phyloP scores from a whole-genome alignment of 2,329 filamentous ascomycete species.

The Aspergillus pseudoterreus region DNA sequence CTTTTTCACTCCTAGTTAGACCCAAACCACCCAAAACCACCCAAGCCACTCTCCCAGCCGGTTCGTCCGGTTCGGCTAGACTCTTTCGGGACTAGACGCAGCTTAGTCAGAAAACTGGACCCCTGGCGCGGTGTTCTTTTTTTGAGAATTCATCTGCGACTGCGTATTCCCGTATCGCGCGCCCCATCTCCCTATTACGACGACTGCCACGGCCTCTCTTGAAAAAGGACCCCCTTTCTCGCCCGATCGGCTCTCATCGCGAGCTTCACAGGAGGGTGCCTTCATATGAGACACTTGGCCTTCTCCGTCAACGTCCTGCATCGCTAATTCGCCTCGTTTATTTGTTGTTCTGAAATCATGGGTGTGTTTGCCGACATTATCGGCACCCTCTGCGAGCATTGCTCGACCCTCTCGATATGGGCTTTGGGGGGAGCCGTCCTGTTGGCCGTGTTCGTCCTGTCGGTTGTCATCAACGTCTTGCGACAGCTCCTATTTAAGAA shows the following conservation, averaged over 20 bases:
- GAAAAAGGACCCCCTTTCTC: not conserved
- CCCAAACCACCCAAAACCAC: not conserved
- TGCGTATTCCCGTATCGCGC: not conserved
- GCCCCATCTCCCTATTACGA: not conserved
- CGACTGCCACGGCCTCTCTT: too few species aligned
- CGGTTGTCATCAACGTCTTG: slow-evolving; percentile 74
- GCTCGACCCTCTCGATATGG: slow-evolving; percentile 45
- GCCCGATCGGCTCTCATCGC: not conserved
- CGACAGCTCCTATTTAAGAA: slow-evolving; percentile 78
- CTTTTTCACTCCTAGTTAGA: not conserved
- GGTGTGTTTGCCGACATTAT: slow-evolving; percentile 49
- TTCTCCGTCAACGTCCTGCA: not conserved
- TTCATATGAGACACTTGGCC: slow-evolving; percentile 8
- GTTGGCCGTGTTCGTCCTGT: slow-evolving; percentile 48
- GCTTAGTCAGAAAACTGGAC: not conserved
- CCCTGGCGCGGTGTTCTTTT: not conserved
- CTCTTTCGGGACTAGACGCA: not conserved
- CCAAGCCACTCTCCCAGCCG: too few species aligned
- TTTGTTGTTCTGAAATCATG: slow-evolving; percentile 35
- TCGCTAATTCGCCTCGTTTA: not conserved
- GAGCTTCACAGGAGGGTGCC: slow-evolving; percentile 6
- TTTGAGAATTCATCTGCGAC: not conserved
- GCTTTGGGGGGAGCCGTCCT: slow-evolving; percentile 44
- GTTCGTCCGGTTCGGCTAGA: not conserved
- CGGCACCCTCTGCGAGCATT: slow-evolving; percentile 43